Evolutionary conservation across 768 basidiomycete species (phyloP).

Genomic region (Pholiota molesta): DNA sequence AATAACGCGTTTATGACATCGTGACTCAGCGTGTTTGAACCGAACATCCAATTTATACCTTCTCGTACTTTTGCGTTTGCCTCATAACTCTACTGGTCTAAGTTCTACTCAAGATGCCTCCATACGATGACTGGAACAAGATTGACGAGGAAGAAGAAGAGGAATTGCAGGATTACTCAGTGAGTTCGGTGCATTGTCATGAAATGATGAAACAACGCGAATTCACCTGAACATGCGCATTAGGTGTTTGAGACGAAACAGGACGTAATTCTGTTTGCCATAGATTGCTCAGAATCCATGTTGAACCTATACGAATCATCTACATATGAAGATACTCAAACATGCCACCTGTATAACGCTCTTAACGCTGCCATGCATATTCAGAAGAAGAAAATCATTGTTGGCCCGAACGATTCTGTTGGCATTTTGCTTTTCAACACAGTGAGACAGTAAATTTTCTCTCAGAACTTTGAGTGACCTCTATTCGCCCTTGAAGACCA

Average conservation of each 20-base stretch:
- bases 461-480: constrained; percentile 1
- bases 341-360: constrained; percentile 77
- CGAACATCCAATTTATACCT: background rate
- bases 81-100: background rate
- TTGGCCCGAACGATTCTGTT: constrained; percentile 86
- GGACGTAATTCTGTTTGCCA: constrained; percentile 93
- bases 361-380: constrained; percentile 86
- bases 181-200: constrained; percentile 30
- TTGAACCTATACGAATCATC: constrained; percentile 68
- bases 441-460: constrained; percentile 47
- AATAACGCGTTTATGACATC: background rate
- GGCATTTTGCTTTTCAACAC: constrained; percentile 94
- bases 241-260: constrained; percentile 73
- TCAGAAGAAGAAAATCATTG: constrained; percentile 87
- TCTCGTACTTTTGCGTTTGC: background rate
- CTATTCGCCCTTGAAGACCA: constrained; percentile 36
- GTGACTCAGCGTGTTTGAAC: constrained; percentile 1
- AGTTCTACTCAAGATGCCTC: constrained; percentile 49
- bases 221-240: constrained; percentile 7
- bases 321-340: constrained; percentile 64
- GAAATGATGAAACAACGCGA: no score
- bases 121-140: constrained; percentile 81
- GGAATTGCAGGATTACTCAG: constrained; percentile 73
- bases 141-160: constrained; percentile 83
- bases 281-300: constrained; percentile 95